Evolutionary conservation across 805 yeast species (phyloP).

Genomic region (Spathaspora passalidarum): DNA sequence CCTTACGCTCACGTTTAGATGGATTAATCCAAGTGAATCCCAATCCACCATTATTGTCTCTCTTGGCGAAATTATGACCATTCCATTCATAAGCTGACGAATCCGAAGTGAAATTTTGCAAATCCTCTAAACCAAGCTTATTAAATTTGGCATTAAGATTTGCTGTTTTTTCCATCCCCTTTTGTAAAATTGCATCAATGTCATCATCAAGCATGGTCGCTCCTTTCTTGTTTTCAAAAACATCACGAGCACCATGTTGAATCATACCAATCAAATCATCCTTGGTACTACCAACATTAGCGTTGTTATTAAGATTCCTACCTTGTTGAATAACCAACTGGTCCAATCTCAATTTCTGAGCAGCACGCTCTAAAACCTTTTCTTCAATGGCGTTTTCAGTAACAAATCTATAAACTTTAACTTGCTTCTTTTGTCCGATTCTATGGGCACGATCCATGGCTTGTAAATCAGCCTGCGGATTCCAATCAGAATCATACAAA

Average conservation of each 20-base stretch:
- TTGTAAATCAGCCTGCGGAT: slow-evolving; percentile 96
- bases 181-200: slow-evolving; percentile 75
- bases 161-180: slow-evolving; percentile 81
- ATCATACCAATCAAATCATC: slow-evolving; percentile 93
- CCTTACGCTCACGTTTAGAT: slow-evolving; percentile 70
- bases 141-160: slow-evolving; percentile 78
- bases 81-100: slow-evolving; percentile 96
- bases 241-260: slow-evolving; percentile 92
- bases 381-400: slow-evolving; percentile 97
- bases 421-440: slow-evolving; percentile 96
- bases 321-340: slow-evolving; percentile 97
- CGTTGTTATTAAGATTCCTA: slow-evolving; percentile 46
- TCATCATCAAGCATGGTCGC: slow-evolving; percentile 52
- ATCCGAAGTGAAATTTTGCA: slow-evolving; percentile 87
- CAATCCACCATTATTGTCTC: slow-evolving; percentile 31
- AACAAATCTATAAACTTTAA: slow-evolving; percentile 84
- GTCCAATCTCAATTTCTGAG: slow-evolving; percentile 87
- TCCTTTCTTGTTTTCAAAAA: slow-evolving; percentile 55
- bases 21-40: slow-evolving; percentile 69
- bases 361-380: slow-evolving; percentile 92
- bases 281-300: slow-evolving; percentile 56
- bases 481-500: slow-evolving; percentile 93
- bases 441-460: slow-evolving; percentile 99
- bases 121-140: slow-evolving; percentile 85
- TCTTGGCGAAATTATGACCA: slow-evolving; percentile 77